Conservation (phyloP, 495 filamentous ascomycete genomes). For the Amphirosellinia nigrospora region DNA sequence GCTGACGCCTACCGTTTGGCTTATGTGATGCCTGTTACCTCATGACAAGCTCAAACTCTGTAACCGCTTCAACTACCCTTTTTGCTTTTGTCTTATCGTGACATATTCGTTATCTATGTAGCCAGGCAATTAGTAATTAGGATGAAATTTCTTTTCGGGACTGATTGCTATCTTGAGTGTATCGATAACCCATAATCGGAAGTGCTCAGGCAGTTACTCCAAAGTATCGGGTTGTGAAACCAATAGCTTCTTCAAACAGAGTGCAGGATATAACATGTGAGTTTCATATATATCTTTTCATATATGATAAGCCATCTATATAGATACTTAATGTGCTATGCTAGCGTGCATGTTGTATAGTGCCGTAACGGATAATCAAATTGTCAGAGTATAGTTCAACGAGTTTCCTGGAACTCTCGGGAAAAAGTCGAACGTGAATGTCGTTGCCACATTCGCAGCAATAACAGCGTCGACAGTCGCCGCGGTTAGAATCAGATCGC, state of each 20-base stretch:
- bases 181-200: too few relatives aligned
- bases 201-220: too few relatives aligned
- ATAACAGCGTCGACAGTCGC: conserved; percentile 54
- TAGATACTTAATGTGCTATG: not conserved
- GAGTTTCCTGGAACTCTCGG: conserved; percentile 51
- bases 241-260: not conserved
- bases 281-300: not conserved
- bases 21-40: not conserved
- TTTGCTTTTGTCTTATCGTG: too few relatives aligned
- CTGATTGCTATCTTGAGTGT: too few relatives aligned
- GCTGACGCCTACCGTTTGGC: not conserved
- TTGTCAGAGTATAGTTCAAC: conserved; percentile 55
- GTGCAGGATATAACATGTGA: not conserved
- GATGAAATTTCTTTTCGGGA: too few relatives aligned
- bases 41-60: not conserved
- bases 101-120: too few relatives aligned
- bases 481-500: conserved; percentile 50
- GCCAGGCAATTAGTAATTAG: too few relatives aligned
- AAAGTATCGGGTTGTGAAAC: too few relatives aligned
- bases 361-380: conserved; percentile 28
- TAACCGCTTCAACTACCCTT: too few relatives aligned
- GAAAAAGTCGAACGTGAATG: conserved; percentile 62
- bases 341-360: not conserved
- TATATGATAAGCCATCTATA: not conserved
- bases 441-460: conserved; percentile 48